These are phyloP conservation scores for Starmera dryadoides DNA, from an alignment of 805 yeast species.

Conservation along the genomic window DNA sequence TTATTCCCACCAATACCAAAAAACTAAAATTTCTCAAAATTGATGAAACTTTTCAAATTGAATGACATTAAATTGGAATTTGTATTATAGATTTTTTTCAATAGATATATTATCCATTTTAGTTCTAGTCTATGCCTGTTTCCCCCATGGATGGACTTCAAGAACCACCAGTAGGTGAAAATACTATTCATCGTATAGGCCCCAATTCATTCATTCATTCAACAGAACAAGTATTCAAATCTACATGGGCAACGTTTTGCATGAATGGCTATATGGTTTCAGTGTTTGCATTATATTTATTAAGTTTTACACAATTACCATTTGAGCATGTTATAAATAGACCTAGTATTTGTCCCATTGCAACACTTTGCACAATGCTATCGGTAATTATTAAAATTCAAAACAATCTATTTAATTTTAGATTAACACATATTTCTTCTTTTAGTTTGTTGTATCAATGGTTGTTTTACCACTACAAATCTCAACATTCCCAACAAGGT, in stretches of 20 bases:
- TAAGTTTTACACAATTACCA: slow-evolving; percentile 8
- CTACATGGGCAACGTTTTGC: not conserved
- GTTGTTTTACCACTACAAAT: not conserved
- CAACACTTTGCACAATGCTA: slow-evolving; percentile 2
- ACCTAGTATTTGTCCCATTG: slow-evolving; percentile 9
- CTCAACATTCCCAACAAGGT: not conserved
- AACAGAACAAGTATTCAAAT: not conserved
- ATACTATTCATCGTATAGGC: not conserved
- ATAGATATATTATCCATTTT: not conserved
- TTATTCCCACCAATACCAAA: slow-evolving; percentile 3
- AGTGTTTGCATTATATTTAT: slow-evolving; percentile 9
- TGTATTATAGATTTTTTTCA: not conserved
- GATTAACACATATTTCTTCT: not conserved
- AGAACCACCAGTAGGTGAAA: not conserved
- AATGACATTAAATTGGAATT: too few relatives aligned
- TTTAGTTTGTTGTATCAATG: not conserved
- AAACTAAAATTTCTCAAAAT: not conserved
- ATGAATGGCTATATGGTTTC: not conserved
- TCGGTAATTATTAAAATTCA: too few relatives aligned
- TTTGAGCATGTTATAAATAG: slow-evolving; percentile 13
- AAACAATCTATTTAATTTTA: too few relatives aligned
- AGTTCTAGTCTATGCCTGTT: too few relatives aligned
- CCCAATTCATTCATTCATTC: slow-evolving; percentile 3
- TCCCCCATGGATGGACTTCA: not conserved
- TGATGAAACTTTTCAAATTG: too few relatives aligned